phyloP scores from a whole-genome alignment of 176 grass and related monocot species.

The Poa annua region DNA sequence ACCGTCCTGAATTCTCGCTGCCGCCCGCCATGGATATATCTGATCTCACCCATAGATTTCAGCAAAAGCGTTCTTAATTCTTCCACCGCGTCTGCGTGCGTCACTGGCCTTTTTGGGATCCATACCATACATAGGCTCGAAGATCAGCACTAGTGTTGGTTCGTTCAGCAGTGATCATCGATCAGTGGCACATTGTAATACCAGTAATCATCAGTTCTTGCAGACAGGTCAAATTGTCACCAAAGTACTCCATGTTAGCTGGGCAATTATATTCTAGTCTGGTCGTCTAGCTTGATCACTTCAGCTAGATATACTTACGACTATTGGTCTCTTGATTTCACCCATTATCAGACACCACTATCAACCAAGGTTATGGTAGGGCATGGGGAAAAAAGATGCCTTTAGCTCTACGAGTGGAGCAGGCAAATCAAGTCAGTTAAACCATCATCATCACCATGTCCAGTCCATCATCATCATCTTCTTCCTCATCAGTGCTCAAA shows the following conservation, averaged over 20 bases:
- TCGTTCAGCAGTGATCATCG: neutral
- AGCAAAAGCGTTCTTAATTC: conserved; percentile 20
- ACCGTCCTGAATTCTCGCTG: neutral
- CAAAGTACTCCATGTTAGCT: neutral
- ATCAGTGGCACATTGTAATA: too few species aligned
- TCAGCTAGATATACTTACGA: too few species aligned
- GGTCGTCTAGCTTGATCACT: neutral
- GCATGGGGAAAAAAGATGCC: conserved; percentile 25
- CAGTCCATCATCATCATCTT: conserved; percentile 10
- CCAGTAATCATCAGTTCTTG: too few species aligned
- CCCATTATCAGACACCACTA: neutral
- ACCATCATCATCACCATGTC: conserved; percentile 29
- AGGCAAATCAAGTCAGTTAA: conserved; percentile 41
- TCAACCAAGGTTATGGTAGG: neutral
- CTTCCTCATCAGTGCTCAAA: conserved; percentile 19
- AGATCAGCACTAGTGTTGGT: neutral
- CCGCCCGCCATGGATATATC: neutral
- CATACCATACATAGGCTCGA: neutral
- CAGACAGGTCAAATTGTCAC: neutral
- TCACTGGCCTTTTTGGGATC: neutral
- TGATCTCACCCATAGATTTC: conserved; percentile 42
- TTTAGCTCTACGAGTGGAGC: conserved; percentile 16
- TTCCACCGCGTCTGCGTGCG: neutral
- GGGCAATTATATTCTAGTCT: neutral
- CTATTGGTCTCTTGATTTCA: neutral